Percentiles rank a stretch among this genome's conserved stretches.
These are phyloP conservation scores for Cicer chorassanicum DNA, from an alignment of 306 rosid species.

Conservation along the genomic window DNA sequence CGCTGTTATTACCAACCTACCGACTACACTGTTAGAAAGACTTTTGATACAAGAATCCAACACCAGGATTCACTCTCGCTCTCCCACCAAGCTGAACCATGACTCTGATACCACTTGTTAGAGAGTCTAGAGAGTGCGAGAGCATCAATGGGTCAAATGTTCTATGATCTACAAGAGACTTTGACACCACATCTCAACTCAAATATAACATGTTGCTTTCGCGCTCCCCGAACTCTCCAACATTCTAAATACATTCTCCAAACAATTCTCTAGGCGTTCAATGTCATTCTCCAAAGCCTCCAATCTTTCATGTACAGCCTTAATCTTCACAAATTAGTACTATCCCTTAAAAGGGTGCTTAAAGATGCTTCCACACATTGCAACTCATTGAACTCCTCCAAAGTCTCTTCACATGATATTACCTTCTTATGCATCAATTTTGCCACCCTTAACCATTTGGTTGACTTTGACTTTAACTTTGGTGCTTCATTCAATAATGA, in stretches of 20 bases:
- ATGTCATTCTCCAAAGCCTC: slow-evolving; percentile 59
- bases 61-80: too few species aligned
- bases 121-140: too few species aligned
- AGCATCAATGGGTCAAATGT: too few species aligned
- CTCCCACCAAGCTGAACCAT: too few species aligned
- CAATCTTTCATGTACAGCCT: slow-evolving; percentile 42
- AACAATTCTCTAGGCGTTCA: slow-evolving; percentile 59
- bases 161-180: too few species aligned
- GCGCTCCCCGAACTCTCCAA: slow-evolving; percentile 5
- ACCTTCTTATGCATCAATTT: slow-evolving; percentile 27
- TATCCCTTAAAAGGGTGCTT: slow-evolving; percentile 2
- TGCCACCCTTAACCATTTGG: not conserved
- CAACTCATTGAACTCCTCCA: slow-evolving; percentile 3
- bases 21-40: too few species aligned
- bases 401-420: slow-evolving; percentile 9
- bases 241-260: slow-evolving; percentile 60
- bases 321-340: slow-evolving; percentile 46
- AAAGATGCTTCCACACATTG: slow-evolving; percentile 19
- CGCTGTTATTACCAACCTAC: too few species aligned
- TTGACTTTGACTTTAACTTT: slow-evolving; percentile 13
- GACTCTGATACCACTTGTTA: too few species aligned
- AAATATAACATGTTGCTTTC: too few species aligned
- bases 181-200: too few species aligned
- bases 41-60: too few species aligned
- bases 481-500: too few species aligned